Evolutionary conservation across 106 monocot species (phyloP).

Genomic region (Chionographis japonica): DNA sequence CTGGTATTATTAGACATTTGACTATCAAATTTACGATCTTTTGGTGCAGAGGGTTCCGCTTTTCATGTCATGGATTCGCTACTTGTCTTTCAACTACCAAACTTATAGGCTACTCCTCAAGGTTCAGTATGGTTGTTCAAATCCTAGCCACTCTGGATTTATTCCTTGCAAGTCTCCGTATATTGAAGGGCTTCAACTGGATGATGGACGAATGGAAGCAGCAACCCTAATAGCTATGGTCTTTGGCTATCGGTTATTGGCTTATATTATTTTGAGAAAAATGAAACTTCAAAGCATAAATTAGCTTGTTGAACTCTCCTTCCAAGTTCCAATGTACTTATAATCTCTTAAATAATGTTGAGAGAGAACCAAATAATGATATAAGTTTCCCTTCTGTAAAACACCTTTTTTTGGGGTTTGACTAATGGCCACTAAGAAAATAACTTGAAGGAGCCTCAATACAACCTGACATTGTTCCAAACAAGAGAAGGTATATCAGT

Average conservation of each 20-base stretch:
- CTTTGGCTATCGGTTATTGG: conserved; percentile 3
- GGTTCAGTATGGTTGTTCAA: not conserved
- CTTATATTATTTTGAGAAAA: not conserved
- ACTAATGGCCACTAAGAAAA: too few relatives aligned
- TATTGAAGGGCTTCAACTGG: not conserved
- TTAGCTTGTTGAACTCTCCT: too few relatives aligned
- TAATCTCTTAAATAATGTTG: too few relatives aligned
- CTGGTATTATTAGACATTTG: not conserved
- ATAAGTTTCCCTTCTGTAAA: too few relatives aligned
- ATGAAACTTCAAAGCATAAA: not conserved
- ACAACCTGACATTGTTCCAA: too few relatives aligned
- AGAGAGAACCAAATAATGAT: too few relatives aligned
- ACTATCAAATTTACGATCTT: too few relatives aligned
- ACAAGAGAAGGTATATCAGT: too few relatives aligned
- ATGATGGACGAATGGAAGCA: not conserved
- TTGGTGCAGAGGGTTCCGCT: conserved; percentile 10
- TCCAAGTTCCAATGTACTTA: too few relatives aligned
- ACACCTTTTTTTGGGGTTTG: too few relatives aligned
- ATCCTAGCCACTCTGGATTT: too few relatives aligned
- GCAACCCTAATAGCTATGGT: conserved; percentile 6
- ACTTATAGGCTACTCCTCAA: conserved; percentile 6
- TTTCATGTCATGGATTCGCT: conserved; percentile 11
- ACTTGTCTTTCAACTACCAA: conserved; percentile 17
- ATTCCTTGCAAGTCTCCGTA: not conserved
- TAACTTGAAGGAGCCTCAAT: too few relatives aligned